phyloP scores from a whole-genome alignment of 2,329 filamentous ascomycete species.

The Colletotrichum falcatum region DNA sequence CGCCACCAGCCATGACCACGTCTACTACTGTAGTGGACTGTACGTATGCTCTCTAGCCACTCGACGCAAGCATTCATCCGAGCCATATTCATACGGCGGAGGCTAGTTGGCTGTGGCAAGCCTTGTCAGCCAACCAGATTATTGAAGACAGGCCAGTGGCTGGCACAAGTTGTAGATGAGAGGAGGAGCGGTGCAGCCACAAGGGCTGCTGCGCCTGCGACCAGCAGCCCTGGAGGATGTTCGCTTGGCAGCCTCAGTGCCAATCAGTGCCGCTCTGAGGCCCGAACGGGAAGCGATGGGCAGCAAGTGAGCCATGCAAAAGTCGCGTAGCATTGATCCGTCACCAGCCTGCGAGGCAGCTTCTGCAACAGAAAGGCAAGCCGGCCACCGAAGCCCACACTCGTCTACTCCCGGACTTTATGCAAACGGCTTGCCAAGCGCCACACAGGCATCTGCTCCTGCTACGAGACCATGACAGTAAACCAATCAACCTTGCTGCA shows the following conservation, averaged over 20 bases:
- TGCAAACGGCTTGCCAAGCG: conserved; percentile 46
- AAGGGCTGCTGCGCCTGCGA: conserved; percentile 19
- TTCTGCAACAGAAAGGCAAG: conserved; percentile 45
- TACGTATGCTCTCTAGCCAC: conserved; percentile 18
- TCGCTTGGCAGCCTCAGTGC: conserved; percentile 22
- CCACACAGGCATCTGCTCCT: conserved; percentile 21
- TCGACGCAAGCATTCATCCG: conserved; percentile 31
- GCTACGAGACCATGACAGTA: conserved; percentile 14
- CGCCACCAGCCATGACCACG: conserved; percentile 15
- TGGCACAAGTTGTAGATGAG: conserved; percentile 20
- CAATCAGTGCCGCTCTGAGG: conserved; percentile 25
- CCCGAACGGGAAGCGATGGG: conserved; percentile 33
- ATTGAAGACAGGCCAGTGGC: not conserved
- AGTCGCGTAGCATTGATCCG: conserved; percentile 35
- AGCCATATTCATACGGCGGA: not conserved
- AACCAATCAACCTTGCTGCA: conserved; percentile 32
- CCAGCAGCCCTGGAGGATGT: conserved; percentile 19
- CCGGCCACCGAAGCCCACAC: conserved; percentile 41
- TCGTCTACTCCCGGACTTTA: conserved; percentile 47
- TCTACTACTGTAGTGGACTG: no score
- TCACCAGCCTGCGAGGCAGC: conserved; percentile 43
- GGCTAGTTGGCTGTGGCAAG: not conserved
- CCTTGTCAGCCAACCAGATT: conserved; percentile 20
- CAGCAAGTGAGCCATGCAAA: conserved; percentile 31
- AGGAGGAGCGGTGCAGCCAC: conserved; percentile 39